Conservation (phyloP, 1,284 basidiomycete species). For the Neotropicomus parvogracilis region DNA sequence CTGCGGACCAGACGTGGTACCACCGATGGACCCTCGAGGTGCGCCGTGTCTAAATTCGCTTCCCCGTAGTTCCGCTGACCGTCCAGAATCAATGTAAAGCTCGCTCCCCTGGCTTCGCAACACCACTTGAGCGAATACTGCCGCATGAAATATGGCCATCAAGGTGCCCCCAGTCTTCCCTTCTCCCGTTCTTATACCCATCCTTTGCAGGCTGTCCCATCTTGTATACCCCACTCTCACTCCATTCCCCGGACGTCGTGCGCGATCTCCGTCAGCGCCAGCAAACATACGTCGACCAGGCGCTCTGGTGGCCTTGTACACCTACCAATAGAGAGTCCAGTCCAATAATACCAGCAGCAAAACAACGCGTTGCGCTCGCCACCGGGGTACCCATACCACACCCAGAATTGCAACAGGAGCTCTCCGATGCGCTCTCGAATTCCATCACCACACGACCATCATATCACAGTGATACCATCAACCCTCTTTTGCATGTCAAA, state of each 20-base stretch:
- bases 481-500: conserved; percentile 42
- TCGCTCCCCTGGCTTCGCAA: conserved; percentile 67
- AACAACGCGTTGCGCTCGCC: conserved; percentile 27
- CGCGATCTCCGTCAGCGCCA: conserved; percentile 60
- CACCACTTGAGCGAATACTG: conserved; percentile 80
- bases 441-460: conserved; percentile 7
- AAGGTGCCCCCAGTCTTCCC: conserved; percentile 40
- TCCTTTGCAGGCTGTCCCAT: conserved; percentile 47
- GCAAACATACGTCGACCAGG: conserved; percentile 39
- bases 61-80: neutral
- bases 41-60: neutral
- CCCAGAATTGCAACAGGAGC: conserved; percentile 24
- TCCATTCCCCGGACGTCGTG: conserved; percentile 65
- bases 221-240: conserved; percentile 67
- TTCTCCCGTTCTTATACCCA: neutral
- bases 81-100: too few relatives aligned
- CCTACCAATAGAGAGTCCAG: neutral
- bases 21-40: conserved; percentile 20
- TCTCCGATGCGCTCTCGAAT: conserved; percentile 24
- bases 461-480: conserved; percentile 5
- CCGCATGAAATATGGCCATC: conserved; percentile 67
- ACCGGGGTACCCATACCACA: conserved; percentile 16
- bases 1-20: too few relatives aligned
- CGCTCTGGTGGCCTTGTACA: conserved; percentile 55
- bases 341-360: conserved; percentile 22